Base-by-base conservation (phyloP, 805 yeast species). In the Myxozyma geophila region DNA sequence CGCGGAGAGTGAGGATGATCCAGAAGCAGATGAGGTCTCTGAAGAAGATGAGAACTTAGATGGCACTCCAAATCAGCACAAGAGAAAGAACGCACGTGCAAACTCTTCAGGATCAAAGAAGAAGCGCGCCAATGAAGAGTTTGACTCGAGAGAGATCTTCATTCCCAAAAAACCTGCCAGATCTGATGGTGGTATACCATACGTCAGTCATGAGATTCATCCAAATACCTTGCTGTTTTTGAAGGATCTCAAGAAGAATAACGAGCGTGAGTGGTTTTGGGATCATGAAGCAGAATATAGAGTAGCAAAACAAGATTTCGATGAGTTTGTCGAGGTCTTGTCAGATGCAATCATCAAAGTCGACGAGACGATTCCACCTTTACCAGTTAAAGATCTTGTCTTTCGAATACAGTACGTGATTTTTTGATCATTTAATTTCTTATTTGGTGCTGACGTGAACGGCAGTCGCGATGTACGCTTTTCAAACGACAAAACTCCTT, bases 211-310 rank as follows among this genome's bases (percentile, higher is more conserved):
- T 10, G 37, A 39, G 36, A 37, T 68, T 8, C 71, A 68, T 50
- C 71, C 71, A 3, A 64, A 68, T 33, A 68, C 71, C 10, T 28
- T 68, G 6, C 15, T 36, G 21, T 68, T 52, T 57, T 15, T 68
- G 17, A 40, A 39, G n/a, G 70, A 66, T 12, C 57, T 67, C 17
- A 54, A 41, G 53, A 19, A 52, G 5, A 68, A 70, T 41, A 70
- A 70, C 40, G 70, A 68, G 19, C 65, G 72, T 28, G 70, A 66
- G 0, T 70, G 72, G 72, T 70, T 70, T 48, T 60, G 69, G 69
- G 63, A 59, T 43, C 62, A 70, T 46, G 71, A 70, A 43, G 54
- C 58, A 2, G 68, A 70, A 12, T 70, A 70, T 48, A 58, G 68
- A 10, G 52, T 47, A 9, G 69, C 71, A 13, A 66, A 64, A 60